Evolutionary conservation across 2,329 filamentous ascomycete genomes (phyloP).

Genomic region (Shiraia bambusicola): DNA sequence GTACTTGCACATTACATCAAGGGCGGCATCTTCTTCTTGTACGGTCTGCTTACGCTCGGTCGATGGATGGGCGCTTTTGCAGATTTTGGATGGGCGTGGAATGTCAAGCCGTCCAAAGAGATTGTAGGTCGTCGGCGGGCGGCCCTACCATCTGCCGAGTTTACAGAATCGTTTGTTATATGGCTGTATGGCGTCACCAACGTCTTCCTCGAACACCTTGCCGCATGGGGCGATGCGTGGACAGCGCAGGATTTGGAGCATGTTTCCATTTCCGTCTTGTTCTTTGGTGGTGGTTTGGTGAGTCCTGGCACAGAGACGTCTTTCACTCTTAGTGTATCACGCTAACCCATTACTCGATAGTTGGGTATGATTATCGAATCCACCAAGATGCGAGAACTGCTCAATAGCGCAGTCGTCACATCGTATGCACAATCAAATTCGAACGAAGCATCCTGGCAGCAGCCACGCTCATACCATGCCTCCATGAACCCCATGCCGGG

Average conservation of each 20-base stretch:
- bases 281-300: conserved; percentile 87
- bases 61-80: conserved; percentile 89
- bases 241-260: conserved; percentile 83
- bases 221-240: conserved; percentile 70
- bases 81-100: conserved; percentile 95
- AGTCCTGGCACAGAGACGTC: conserved; percentile 38
- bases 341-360: conserved; percentile 32
- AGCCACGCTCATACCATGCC: conserved; percentile 68
- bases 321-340: conserved; percentile 11
- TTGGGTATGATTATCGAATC: conserved; percentile 85
- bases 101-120: conserved; percentile 66
- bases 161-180: conserved; percentile 85
- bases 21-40: conserved; percentile 92
- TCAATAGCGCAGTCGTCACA: conserved; percentile 56
- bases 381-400: conserved; percentile 62
- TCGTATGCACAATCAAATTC: conserved; percentile 28
- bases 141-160: conserved; percentile 74
- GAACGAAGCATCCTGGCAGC: conserved; percentile 52
- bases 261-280: conserved; percentile 87
- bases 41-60: conserved; percentile 81
- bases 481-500: conserved; percentile 88
- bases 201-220: conserved; percentile 88
- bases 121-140: conserved; percentile 64
- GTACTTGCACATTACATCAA: conserved; percentile 93
- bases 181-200: conserved; percentile 88